phyloP scores from a whole-genome alignment of 345 rosid genomes.

The Lumnitzera littorea region DNA sequence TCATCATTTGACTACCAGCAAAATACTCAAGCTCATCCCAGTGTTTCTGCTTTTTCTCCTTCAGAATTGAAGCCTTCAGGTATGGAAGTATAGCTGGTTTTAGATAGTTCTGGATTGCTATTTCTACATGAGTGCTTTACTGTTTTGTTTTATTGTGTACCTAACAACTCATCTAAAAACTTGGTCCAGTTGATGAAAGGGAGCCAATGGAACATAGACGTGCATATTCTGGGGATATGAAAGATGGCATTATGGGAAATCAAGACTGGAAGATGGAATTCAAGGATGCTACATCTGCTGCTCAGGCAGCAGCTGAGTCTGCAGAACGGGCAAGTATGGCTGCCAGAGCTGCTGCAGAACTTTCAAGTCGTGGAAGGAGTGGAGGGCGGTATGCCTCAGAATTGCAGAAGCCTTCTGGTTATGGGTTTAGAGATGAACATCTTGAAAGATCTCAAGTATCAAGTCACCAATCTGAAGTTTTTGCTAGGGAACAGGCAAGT shows the following conservation, averaged over 20 bases:
- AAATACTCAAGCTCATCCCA: conserved; percentile 7
- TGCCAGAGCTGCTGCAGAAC: conserved; percentile 91
- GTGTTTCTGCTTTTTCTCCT: conserved; percentile 5
- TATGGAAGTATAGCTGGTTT: neutral
- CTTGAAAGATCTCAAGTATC: conserved; percentile 3
- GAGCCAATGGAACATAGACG: conserved; percentile 32
- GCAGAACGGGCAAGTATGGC: conserved; percentile 97
- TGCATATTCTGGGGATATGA: conserved; percentile 23
- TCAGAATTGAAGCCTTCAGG: conserved; percentile 9
- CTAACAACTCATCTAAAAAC: neutral
- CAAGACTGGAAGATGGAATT: conserved; percentile 65
- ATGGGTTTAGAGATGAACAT: conserved; percentile 8
- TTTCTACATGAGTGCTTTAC: too few species aligned
- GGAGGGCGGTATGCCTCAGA: conserved; percentile 32
- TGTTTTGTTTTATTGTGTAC: too few species aligned
- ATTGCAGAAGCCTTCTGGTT: conserved; percentile 22
- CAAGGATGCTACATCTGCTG: conserved; percentile 82
- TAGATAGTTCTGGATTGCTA: neutral
- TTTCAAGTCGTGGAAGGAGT: conserved; percentile 55
- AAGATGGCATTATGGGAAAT: conserved; percentile 17
- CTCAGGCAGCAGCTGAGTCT: conserved; percentile 93
- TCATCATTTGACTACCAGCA: conserved; percentile 26
- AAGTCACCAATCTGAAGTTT: conserved; percentile 1
- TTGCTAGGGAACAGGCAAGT: conserved; percentile 16
- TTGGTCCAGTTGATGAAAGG: conserved; percentile 32